Percentiles rank a stretch among this genome's conserved stretches.
Evolutionary conservation across 2,329 filamentous ascomycete species (phyloP).

Genomic region (Sporothrix dimorphospora): DNA sequence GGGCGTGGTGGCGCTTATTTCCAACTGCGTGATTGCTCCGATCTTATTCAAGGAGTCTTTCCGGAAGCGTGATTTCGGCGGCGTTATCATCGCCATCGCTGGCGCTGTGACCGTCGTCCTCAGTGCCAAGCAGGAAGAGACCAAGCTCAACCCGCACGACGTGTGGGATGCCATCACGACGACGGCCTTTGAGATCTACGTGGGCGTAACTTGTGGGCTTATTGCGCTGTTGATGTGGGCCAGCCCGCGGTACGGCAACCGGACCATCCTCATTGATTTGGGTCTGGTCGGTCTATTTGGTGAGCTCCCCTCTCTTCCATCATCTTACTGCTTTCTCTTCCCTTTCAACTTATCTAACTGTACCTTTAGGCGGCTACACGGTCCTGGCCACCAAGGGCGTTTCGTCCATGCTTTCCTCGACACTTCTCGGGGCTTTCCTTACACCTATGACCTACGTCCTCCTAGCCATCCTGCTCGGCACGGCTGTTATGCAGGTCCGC

Average conservation of each 20-base stretch:
- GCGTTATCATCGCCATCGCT: conserved; percentile 82
- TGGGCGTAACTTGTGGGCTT: conserved; percentile 72
- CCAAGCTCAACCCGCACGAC: conserved; percentile 85
- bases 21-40: conserved; percentile 95
- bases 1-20: conserved; percentile 94
- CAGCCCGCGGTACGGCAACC: conserved; percentile 81
- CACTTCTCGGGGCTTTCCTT: conserved; percentile 82
- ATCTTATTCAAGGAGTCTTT: conserved; percentile 92
- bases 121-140: conserved; percentile 86
- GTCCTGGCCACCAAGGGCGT: conserved; percentile 95
- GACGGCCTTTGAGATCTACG: conserved; percentile 88
- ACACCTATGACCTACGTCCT: conserved; percentile 91
- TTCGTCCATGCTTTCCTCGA: conserved; percentile 90
- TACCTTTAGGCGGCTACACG: conserved; percentile 79
- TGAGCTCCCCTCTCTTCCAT: conserved; percentile 47
- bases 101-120: conserved; percentile 92
- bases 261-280: conserved; percentile 87
- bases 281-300: conserved; percentile 93
- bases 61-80: conserved; percentile 80
- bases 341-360: background rate
- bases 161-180: conserved; percentile 88
- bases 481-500: conserved; percentile 94
- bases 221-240: conserved; percentile 80
- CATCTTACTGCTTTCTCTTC: background rate
- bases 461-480: conserved; percentile 75